A percentile compares a stretch with the other conserved stretches of the same genome.
phyloP scores from a whole-genome alignment of 2,329 filamentous ascomycete genomes.

The Polychaeton citri region DNA sequence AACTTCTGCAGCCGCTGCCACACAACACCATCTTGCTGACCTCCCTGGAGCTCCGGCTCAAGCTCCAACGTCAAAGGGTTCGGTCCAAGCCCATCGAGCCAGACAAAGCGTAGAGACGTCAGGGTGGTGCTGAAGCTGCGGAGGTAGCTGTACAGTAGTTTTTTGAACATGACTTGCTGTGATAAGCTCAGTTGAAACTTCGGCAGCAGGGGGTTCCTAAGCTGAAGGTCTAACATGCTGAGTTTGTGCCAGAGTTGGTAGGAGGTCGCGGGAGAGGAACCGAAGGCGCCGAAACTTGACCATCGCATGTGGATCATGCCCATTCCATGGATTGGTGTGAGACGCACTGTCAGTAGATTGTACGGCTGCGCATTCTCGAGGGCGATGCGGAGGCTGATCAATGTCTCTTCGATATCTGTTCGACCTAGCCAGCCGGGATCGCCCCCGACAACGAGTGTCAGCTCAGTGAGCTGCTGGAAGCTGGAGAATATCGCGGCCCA shows the following conservation, averaged over 20 bases:
- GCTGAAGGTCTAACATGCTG: slow-evolving; percentile 14
- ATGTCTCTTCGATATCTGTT: slow-evolving; percentile 12
- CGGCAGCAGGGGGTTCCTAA: slow-evolving; percentile 12
- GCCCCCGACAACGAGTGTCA: slow-evolving; percentile 14
- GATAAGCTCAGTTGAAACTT: slow-evolving; percentile 6
- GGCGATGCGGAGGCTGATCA: slow-evolving; percentile 15
- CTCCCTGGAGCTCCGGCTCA: slow-evolving; percentile 6
- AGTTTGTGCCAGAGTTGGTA: slow-evolving; percentile 13
- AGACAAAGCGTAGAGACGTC: slow-evolving; percentile 16
- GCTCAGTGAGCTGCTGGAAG: slow-evolving; percentile 6
- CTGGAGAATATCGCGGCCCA: slow-evolving; percentile 12
- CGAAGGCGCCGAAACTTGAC: slow-evolving; percentile 14
- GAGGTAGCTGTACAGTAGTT: slow-evolving; percentile 19
- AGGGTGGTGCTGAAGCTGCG: slow-evolving; percentile 16
- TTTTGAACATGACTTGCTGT: slow-evolving; percentile 16
- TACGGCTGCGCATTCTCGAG: slow-evolving; percentile 12
- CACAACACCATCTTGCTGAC: slow-evolving; percentile 4
- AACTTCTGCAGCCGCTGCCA: slow-evolving; percentile 14
- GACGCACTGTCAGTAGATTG: slow-evolving; percentile 9
- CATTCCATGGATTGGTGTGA: slow-evolving; percentile 17
- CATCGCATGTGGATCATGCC: slow-evolving; percentile 22
- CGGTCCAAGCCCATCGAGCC: slow-evolving; percentile 17
- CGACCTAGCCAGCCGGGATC: slow-evolving; percentile 18
- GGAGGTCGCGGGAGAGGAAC: slow-evolving; percentile 3
- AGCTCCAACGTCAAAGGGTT: slow-evolving; percentile 15